These are phyloP conservation scores for Paramyrothecium sp. DNA, from an alignment of 2,329 filamentous ascomycete genomes.

Conservation along the genomic window DNA sequence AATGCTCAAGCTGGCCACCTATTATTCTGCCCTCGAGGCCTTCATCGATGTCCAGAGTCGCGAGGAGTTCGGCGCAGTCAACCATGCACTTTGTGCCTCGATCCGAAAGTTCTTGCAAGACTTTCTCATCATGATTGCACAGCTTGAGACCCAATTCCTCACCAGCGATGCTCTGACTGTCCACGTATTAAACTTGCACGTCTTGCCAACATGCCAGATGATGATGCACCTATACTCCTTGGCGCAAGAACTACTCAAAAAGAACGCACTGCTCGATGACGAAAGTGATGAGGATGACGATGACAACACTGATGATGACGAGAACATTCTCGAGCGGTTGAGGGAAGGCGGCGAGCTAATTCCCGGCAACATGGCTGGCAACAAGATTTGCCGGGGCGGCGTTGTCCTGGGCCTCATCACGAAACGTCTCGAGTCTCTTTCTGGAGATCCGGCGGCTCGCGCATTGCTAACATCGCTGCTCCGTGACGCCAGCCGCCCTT, in stretches of 20 bases:
- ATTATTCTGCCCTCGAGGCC: constrained; percentile 86
- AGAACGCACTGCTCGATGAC: constrained; percentile 84
- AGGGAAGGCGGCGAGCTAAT: constrained; percentile 82
- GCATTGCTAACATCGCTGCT: constrained; percentile 78
- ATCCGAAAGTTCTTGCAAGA: constrained; percentile 90
- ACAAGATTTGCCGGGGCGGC: constrained; percentile 96
- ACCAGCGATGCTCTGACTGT: constrained; percentile 88
- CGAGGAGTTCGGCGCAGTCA: constrained; percentile 90
- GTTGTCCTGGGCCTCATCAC: constrained; percentile 88
- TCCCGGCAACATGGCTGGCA: constrained; percentile 74
- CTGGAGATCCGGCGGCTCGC: constrained; percentile 86
- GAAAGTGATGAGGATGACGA: constrained; percentile 69
- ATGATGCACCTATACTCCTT: constrained; percentile 86
- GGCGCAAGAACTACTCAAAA: constrained; percentile 82
- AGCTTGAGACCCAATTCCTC: constrained; percentile 89
- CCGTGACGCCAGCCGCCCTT: constrained; percentile 85
- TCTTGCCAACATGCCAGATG: constrained; percentile 86
- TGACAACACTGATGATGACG: constrained; percentile 79
- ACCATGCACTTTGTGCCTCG: constrained; percentile 93
- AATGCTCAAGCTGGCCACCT: constrained; percentile 91
- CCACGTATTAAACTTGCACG: constrained; percentile 90
- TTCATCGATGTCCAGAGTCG: constrained; percentile 94
- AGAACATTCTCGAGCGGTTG: constrained; percentile 88
- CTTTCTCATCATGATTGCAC: constrained; percentile 88
- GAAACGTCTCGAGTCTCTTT: constrained; percentile 81